Evolutionary conservation across 2,329 filamentous ascomycete genomes (phyloP), one percentile per base, ranked within the genome.

Genomic region (Penicillium paneum): DNA sequence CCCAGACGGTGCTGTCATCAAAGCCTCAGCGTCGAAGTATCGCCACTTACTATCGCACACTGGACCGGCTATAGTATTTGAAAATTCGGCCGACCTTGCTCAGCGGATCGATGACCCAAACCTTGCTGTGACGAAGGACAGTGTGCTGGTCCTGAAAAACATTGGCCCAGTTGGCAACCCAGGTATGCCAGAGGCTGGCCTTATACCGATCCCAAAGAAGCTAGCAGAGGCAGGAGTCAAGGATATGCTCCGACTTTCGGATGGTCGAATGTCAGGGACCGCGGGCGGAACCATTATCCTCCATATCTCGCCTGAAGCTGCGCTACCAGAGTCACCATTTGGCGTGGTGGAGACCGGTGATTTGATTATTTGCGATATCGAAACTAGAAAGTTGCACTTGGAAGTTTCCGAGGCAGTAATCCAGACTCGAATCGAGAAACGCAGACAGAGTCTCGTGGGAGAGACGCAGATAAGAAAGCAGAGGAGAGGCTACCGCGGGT

Each of bases 251-350:
- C 70, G 81, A 1, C 64, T 83, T 5, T 79, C 76, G 0, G 81
- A 83, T 67, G 80, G 81, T 1, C 70, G 81, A 21, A 83, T 83
- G 79, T 78, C 74, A 29, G 80, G 81, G 0, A 83, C 80, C 3
- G 80, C 81, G 2, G 81, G 80, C 0, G 80, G 80, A 3, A 82
- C 80, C 0, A 80, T 83, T 19, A 71, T 80, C 2, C 66, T 83
- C 21, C 80, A 83, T 58, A 74, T 83, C 29, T 79, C 77, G 3
- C 81, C 81, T 0, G 81, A 83, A 61, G 73, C 78, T 5, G 78
- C 73, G 1, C 59, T 80, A 11, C 71, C 75, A 0, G 75, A 75
- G 19, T 79, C 76, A 0, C 73, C 77, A 8, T 78, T 80, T 58
- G 79, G 79, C 0, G 65, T 80, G 3, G 72, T 82, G 0, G 62